phyloP scores from a whole-genome alignment of 2,329 filamentous ascomycete species.

The Xylaria sp. region DNA sequence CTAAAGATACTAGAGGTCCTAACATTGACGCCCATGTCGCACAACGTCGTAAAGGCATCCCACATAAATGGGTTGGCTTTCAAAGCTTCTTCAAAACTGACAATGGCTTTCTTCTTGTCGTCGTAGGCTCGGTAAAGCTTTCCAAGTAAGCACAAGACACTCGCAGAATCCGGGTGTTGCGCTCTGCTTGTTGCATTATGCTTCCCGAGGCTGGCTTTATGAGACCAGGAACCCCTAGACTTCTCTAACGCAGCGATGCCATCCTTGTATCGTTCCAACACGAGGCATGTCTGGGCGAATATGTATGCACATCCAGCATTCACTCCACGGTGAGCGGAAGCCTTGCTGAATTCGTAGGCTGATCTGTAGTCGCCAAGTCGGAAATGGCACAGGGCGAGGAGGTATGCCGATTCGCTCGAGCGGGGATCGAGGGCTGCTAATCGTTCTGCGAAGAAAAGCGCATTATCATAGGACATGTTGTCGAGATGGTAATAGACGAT shows the following conservation, averaged over 20 bases:
- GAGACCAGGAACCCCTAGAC: conserved; percentile 73
- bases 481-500: conserved; percentile 75
- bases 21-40: conserved; percentile 82
- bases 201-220: conserved; percentile 77
- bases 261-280: conserved; percentile 76
- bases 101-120: conserved; percentile 78
- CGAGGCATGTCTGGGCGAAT: conserved; percentile 86
- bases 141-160: conserved; percentile 80
- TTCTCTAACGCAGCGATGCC: conserved; percentile 85
- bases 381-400: conserved; percentile 83
- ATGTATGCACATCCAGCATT: conserved; percentile 90
- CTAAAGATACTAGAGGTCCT: conserved; percentile 87
- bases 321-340: conserved; percentile 67
- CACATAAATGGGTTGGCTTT: conserved; percentile 96
- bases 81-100: conserved; percentile 85
- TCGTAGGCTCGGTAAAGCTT: conserved; percentile 86
- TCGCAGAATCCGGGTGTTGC: conserved; percentile 78
- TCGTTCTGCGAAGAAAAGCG: conserved; percentile 89
- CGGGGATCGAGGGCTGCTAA: conserved; percentile 82
- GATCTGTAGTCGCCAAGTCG: conserved; percentile 81
- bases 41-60: conserved; percentile 91
- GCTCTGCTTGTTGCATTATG: conserved; percentile 77
- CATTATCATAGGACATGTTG: conserved; percentile 86
- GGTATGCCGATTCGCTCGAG: conserved; percentile 77
- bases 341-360: conserved; percentile 81